A percentile compares a stretch with the other conserved stretches of the same genome.
Evolutionary conservation across 1,284 basidiomycete species (phyloP).

Genomic region (Apiotrichum gamsii): DNA sequence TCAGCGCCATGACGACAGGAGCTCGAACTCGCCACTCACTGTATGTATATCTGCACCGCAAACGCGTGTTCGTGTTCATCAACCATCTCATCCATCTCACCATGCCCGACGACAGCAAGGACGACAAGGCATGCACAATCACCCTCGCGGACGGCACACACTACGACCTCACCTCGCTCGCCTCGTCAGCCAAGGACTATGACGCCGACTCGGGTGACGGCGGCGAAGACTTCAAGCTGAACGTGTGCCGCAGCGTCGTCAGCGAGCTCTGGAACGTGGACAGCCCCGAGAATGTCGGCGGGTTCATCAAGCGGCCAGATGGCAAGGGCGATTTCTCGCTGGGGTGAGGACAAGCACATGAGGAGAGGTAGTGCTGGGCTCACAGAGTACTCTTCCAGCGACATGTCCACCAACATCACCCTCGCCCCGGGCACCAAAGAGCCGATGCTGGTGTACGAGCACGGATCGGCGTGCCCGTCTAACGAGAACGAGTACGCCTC

Average conservation of each 20-base stretch:
- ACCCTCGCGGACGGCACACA: conserved; percentile 42
- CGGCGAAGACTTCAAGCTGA: conserved; percentile 34
- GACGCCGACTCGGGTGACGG: conserved; percentile 21
- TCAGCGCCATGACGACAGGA: background rate
- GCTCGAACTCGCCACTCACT: too few relatives aligned
- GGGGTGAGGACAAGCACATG: conserved; percentile 31
- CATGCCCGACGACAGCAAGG: background rate
- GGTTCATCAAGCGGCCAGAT: conserved; percentile 26
- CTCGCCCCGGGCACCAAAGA: conserved; percentile 36
- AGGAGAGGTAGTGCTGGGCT: background rate
- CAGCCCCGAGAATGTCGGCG: conserved; percentile 37
- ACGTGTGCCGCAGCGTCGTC: conserved; percentile 43
- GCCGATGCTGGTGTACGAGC: conserved; percentile 34
- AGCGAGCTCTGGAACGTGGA: conserved; percentile 42
- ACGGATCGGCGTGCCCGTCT: conserved; percentile 36
- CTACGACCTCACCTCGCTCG: conserved; percentile 40
- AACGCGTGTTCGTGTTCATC: background rate
- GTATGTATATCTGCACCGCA: background rate
- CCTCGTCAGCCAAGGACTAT: conserved; percentile 34
- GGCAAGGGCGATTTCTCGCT: conserved; percentile 36
- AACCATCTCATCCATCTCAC: too few relatives aligned
- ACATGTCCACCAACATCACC: conserved; percentile 27
- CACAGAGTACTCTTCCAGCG: background rate
- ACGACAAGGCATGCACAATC: conserved; percentile 31
- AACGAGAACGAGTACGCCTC: conserved; percentile 31